A percentile compares a stretch with the other conserved stretches of the same genome.
Conservation (phyloP, 306 rosid species). For the Rosa rugosa region DNA sequence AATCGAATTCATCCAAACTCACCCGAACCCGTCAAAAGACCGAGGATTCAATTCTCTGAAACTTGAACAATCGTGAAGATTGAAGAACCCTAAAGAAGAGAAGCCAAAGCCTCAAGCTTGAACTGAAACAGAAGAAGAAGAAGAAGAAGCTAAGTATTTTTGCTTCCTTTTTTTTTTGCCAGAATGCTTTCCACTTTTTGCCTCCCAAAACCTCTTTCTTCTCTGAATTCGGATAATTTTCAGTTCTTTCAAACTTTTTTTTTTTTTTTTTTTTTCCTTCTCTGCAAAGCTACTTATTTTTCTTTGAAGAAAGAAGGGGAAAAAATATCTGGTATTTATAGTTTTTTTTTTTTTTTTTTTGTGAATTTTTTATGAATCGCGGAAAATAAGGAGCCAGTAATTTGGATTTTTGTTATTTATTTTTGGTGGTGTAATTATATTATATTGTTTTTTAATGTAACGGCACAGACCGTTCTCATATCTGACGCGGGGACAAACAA, state of each 20-base stretch:
- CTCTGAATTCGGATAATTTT: constrained; percentile 1
- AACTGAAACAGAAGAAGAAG: neutral
- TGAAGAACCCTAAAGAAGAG: constrained; percentile 2
- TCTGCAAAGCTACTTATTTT: neutral
- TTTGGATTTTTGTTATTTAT: neutral
- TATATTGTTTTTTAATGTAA: neutral
- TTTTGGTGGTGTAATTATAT: too few species aligned
- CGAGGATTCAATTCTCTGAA: neutral
- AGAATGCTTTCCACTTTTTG: constrained; percentile 23
- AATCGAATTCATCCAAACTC: constrained; percentile 7
- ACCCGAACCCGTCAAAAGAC: neutral
- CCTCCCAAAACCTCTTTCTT: neutral
- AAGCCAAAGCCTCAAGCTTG: neutral
- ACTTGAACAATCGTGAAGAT: neutral
- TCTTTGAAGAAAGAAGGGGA: neutral
- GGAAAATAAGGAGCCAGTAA: neutral
- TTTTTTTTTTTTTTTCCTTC: too few species aligned
- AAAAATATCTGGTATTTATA: neutral
- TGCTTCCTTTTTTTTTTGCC: neutral
- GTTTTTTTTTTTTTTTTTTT: neutral
- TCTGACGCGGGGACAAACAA: neutral
- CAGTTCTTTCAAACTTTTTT: neutral
- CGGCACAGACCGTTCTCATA: neutral
- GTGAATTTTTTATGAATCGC: neutral
- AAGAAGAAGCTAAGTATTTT: neutral